Conservation (phyloP, 176 grass and related monocot species). For the Hordeum marinum region DNA sequence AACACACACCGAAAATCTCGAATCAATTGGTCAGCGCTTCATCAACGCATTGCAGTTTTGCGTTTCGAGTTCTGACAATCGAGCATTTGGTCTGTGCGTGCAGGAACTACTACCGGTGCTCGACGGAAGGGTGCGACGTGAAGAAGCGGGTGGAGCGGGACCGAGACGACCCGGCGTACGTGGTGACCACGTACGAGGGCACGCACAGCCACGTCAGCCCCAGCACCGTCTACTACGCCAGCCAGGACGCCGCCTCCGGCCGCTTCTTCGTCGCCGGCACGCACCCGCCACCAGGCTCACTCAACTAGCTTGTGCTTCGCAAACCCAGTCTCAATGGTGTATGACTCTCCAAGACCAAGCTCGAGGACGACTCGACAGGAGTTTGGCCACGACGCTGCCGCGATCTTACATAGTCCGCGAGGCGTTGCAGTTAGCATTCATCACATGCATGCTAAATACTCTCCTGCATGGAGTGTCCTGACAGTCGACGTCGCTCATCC, state of each 20-base stretch:
- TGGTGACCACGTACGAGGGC: constrained; percentile 95
- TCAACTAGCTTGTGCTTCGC: background rate
- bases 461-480: too few species aligned
- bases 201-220: constrained; percentile 87
- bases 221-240: constrained; percentile 82
- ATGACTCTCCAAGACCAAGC: background rate
- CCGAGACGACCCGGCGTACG: constrained; percentile 73
- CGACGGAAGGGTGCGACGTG: constrained; percentile 86
- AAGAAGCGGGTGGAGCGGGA: constrained; percentile 98
- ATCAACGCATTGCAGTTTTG: background rate
- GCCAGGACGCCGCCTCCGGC: constrained; percentile 74
- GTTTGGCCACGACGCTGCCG: background rate
- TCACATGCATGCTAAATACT: too few species aligned
- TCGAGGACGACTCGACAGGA: background rate
- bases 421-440: too few species aligned
- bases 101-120: constrained; percentile 98
- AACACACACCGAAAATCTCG: too few species aligned
- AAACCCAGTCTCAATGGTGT: background rate
- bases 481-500: background rate
- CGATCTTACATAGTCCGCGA: too few species aligned
- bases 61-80: background rate
- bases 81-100: background rate
- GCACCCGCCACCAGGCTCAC: constrained; percentile 42
- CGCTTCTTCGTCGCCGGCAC: constrained; percentile 82
- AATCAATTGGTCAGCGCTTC: background rate